Base-by-base conservation (phyloP, 2,329 filamentous ascomycete species). In the Cladobotryum protrusum region DNA sequence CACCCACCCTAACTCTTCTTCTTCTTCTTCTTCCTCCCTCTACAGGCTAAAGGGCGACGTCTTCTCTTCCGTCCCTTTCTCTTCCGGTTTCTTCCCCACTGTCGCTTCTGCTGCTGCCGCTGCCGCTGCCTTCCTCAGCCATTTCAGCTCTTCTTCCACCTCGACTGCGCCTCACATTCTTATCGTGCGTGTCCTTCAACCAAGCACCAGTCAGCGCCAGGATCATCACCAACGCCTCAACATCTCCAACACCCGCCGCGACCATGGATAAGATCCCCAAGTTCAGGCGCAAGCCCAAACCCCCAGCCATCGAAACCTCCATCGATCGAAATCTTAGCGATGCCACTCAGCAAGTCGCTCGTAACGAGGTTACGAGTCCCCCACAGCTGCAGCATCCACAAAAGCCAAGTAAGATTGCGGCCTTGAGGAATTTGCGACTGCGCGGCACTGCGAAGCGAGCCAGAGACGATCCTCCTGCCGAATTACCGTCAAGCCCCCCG, bases 381-480 rank as follows among this genome's bases (percentile, higher is more conserved):
- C 56, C 53, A 41, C 55, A 18, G 42, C 40, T 18, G 17, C 43
- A 29, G 49, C 44, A 52, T 54, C 14, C 48, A n/a, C 40, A 36
- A 11, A 7, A 49, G 20, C 54, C 61, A 20, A 52, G 53, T 35
- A 67, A 67, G 49, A 67, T 65, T 39, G 66, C 69, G 15, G 63
- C 74, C 37, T 75, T 78, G 45, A 70, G 71, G 37, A 67, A 65
- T 53, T 66, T 77, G 50, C 69, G 72, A 46, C 65, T 77, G 47
- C 69, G 71, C 48, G 64, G 68, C 48, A 67, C 72, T 19, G 65
- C 70, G 48, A 78, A 78, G 63, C 72, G 75, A 59, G 72, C 72
- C 15, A 62, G 67, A 47, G 61, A 63, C 50, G 69, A 70, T 46
- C 76, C 75, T 15, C 67, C 70, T 36, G 62, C 62, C 29, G 56